These are phyloP conservation scores for Secale cereale DNA, from an alignment of 176 grass and related monocot genomes.

Conservation along the genomic window DNA sequence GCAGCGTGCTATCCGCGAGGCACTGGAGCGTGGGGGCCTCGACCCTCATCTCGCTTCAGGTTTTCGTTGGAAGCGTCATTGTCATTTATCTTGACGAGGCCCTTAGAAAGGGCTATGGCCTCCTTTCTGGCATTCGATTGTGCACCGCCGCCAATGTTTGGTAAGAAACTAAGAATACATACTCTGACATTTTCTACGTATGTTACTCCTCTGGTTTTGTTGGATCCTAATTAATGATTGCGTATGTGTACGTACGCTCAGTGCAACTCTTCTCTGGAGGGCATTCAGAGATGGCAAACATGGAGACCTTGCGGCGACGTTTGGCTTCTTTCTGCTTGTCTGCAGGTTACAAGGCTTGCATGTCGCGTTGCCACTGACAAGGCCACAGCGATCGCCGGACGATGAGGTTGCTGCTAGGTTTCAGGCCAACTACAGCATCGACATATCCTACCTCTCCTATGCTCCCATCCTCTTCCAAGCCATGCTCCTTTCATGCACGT, in stretches of 20 bases:
- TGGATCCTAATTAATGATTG: too few relatives aligned
- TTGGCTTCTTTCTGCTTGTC: slow-evolving; percentile 2
- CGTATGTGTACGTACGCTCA: not conserved
- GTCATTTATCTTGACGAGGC: not conserved
- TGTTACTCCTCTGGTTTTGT: too few relatives aligned
- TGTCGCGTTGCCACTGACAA: not conserved
- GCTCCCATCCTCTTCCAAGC: not conserved
- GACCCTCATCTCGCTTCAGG: not conserved
- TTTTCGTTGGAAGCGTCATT: not conserved
- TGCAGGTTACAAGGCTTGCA: not conserved
- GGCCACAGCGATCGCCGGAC: not conserved
- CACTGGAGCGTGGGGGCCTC: not conserved
- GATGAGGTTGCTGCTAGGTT: not conserved
- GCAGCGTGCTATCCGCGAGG: not conserved
- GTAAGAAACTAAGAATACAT: not conserved
- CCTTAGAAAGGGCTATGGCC: not conserved
- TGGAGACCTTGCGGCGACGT: not conserved
- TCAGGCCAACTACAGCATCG: not conserved
- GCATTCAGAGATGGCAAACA: not conserved
- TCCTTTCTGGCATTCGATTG: not conserved
- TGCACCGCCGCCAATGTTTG: not conserved
- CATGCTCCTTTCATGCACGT: not conserved
- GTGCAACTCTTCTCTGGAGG: not conserved
- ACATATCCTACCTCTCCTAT: not conserved
- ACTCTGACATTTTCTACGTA: too few relatives aligned